These are phyloP conservation scores for Trypanosoma melophagium DNA, from an alignment of 208 protist genomes.

Conservation along the genomic window DNA sequence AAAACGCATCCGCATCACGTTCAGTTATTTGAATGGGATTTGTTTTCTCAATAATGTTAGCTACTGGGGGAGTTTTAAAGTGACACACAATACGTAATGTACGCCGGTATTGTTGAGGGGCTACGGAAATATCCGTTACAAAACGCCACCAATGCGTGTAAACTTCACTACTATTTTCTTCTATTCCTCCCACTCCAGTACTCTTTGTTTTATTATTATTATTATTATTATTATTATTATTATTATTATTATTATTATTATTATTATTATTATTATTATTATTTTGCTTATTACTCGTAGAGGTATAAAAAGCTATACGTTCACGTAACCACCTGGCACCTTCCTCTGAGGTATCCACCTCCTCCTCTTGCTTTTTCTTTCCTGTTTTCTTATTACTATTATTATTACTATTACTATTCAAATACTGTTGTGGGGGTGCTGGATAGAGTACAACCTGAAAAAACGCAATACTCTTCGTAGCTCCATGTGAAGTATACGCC, in stretches of 20 bases:
- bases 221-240: background rate
- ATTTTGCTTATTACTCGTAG: background rate
- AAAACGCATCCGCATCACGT: constrained; percentile 23
- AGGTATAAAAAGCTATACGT: constrained; percentile 6
- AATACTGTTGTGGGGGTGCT: background rate
- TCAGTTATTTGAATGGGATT: background rate
- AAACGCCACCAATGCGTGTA: constrained; percentile 16
- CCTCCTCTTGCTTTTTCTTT: background rate
- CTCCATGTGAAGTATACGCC: background rate
- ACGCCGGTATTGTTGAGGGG: background rate
- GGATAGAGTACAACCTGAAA: constrained; percentile 18
- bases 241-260: background rate
- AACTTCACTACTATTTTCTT: no score
- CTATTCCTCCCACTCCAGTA: no score
- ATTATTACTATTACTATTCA: no score
- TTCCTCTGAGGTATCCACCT: constrained; percentile 11
- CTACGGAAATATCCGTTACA: constrained; percentile 13
- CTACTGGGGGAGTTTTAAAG: no score
- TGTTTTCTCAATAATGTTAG: no score
- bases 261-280: background rate
- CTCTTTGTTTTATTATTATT: background rate
- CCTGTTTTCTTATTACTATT: background rate
- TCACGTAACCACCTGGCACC: constrained; percentile 26
- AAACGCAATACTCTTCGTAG: constrained; percentile 25
- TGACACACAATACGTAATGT: constrained; percentile 23